Base-by-base conservation (phyloP, 2,329 filamentous ascomycete genomes). In the Claviceps spartinae region DNA sequence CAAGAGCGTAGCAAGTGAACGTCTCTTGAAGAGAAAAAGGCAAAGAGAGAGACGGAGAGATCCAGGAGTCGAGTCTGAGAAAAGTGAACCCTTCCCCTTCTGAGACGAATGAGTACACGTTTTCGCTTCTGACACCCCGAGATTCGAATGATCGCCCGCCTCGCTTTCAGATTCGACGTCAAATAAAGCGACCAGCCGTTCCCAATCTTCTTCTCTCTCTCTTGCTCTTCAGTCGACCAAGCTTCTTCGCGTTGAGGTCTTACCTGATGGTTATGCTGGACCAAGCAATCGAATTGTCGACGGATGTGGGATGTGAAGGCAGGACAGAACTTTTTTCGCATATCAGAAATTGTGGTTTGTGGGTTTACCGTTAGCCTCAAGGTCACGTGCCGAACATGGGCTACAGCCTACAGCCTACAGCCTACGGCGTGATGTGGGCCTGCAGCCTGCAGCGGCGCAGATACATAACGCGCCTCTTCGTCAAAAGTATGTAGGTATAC, bases 221-320 rank as follows among this genome's bases (percentile, higher is more conserved):
- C 48, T 47, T 42, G 26, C 18, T 24, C 20, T 46, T 43, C 26
- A 51, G 9, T 20, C 18, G 38, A 26, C 48, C 26, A 5, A 13
- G 13, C 45, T 48, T 36, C 36, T 41, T 6, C 42, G 37, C 16
- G 6, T 18, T 53, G 47, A 18, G 20, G 41, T 72, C 71, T 72
- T 58, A 74, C 72, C 72, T 74, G 72, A 71, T 73, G 71, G 69
- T 65, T 66, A 58, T 61, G 62, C 62, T 63, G 67, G 70, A 74
- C 69, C 71, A 72, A 69, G 68, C 69, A 73, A 72, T 73, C 70
- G 68, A 64, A 62, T 70, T 67, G 68, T 60, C 45, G 53, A 51
- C 65, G 64, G 62, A 62, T 67, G 62, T 67, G 62, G 60, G 62
- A 66, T 22, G 58, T 46, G 58, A 64, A 64, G 57, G 61, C 65